Base-by-base conservation (phyloP, 495 filamentous ascomycete genomes). In the Halenospora varia region DNA sequence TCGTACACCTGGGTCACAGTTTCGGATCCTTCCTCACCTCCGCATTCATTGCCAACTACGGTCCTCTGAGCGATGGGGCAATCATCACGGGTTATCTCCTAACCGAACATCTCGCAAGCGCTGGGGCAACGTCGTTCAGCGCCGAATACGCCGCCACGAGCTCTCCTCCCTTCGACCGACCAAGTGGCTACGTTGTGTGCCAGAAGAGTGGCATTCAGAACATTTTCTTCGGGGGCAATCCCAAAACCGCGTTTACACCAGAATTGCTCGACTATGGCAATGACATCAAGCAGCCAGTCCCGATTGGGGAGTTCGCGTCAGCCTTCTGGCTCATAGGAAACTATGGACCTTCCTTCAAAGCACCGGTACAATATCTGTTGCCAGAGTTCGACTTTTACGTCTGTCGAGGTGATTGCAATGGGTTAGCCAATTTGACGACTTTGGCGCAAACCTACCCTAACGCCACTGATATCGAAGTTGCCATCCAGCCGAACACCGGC, bases 21-120 rank as follows among this genome's bases (percentile, higher is more conserved):
- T 69, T 67, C 46, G 67, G 67, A 39, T 57, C 67, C 1, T 69
- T 67, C 48, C 48, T 69, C 10, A 56, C 60, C 23, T 52, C 55
- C 29, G 67, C 62, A 17, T 61, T 62, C 10, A 40, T 68, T 25
- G 59, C 61, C 17, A 57, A 26, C 3, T 62, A 66, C 45, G 56
- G 58, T 24, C 25, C 26, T 11, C 61, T 70, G 11, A 67, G 47
- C 48, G 58, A 62, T 54, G 70, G 61, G 8, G 63, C 66, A 0
- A 56, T 71, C 44, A 55, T 71, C 49, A 72, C 70, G 10, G 70
- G 70, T 15, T 68, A 72, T 57, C 70, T 72, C 6, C 56, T 62
- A 19, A 19, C n/a, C 3, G 17, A 23, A 4, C 22, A 13, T 2
- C 17, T 48, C 22, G 46, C 46, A 3, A 19, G 23, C 13, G 11